Conservation (phyloP, 805 yeast genomes). For the Sugiyamaella americana region DNA sequence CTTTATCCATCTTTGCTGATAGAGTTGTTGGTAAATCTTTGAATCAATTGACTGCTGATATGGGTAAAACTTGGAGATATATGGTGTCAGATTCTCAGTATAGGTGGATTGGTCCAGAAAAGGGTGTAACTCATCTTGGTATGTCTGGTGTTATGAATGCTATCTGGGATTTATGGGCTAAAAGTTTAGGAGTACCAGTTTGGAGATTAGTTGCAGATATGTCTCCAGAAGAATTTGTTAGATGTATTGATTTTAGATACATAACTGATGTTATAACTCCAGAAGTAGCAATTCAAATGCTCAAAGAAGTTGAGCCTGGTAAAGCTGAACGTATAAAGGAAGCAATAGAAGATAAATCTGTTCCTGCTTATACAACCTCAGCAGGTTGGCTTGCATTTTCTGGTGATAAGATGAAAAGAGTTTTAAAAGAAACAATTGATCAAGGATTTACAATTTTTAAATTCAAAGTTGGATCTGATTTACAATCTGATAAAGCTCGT, state of each 20-base stretch:
- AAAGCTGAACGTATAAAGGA: conserved; percentile 30
- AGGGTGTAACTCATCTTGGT: conserved; percentile 37
- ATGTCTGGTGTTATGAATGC: conserved; percentile 37
- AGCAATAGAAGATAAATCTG: conserved; percentile 32
- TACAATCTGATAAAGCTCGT: conserved; percentile 33
- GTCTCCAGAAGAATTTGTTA: conserved; percentile 37
- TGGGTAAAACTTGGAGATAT: conserved; percentile 38
- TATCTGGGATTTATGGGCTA: conserved; percentile 40
- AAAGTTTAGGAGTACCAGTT: conserved; percentile 33
- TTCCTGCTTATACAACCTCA: conserved; percentile 39
- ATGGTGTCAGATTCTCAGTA: conserved; percentile 37
- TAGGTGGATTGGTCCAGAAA: conserved; percentile 41
- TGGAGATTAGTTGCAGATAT: conserved; percentile 39
- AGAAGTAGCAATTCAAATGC: conserved; percentile 34
- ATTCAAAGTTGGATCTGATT: conserved; percentile 36
- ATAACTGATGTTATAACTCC: conserved; percentile 37
- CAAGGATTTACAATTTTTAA: conserved; percentile 37
- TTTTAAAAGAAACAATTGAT: conserved; percentile 31
- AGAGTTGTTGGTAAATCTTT: conserved; percentile 31
- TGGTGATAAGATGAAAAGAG: conserved; percentile 36
- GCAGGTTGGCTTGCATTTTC: conserved; percentile 40
- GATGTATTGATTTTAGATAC: conserved; percentile 38
- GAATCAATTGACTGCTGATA: conserved; percentile 29
- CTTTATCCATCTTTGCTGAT: conserved; percentile 34
- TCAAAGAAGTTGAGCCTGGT: conserved; percentile 27